phyloP scores from a whole-genome alignment of 164 flowering plant species.

The Tetrastigma voinierianum region DNA sequence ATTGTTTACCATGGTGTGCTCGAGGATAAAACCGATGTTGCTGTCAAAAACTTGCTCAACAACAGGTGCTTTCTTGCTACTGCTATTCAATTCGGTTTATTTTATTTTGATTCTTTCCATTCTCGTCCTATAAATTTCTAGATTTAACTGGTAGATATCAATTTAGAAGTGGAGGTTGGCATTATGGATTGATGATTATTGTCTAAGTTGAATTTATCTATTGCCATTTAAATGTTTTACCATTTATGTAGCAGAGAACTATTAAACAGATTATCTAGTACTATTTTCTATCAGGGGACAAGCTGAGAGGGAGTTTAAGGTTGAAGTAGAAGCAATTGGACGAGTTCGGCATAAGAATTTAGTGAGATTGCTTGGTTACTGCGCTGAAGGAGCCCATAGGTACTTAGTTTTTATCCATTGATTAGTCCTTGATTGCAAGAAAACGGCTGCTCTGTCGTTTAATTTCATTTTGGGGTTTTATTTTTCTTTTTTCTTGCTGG shows the following conservation, averaged over 20 bases:
- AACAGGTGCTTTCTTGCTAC: constrained; percentile 43
- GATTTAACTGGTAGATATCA: too few species aligned
- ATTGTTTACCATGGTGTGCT: constrained; percentile 67
- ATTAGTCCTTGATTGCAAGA: neutral
- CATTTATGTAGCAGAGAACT: neutral
- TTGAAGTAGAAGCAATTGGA: constrained; percentile 69
- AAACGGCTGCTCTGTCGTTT: too few species aligned
- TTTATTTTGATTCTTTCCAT: too few species aligned
- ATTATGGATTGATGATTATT: neutral
- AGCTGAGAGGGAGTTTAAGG: constrained; percentile 62
- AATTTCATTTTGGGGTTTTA: neutral
- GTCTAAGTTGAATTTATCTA: too few species aligned
- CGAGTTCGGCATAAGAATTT: constrained; percentile 58
- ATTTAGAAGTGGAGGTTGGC: too few species aligned
- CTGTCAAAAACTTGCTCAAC: constrained; percentile 75
- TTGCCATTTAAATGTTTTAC: neutral
- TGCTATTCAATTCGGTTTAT: too few species aligned
- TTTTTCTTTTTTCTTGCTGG: neutral
- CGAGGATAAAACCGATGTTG: constrained; percentile 45
- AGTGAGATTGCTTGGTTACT: constrained; percentile 61
- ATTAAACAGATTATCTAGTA: neutral
- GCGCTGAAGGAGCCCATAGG: constrained; percentile 74
- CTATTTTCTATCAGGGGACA: constrained; percentile 39
- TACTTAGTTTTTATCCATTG: constrained; percentile 12
- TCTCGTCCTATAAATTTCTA: too few species aligned